Base-by-base conservation (phyloP, 129 eudicot genomes). In the Flaveria sonorensis region DNA sequence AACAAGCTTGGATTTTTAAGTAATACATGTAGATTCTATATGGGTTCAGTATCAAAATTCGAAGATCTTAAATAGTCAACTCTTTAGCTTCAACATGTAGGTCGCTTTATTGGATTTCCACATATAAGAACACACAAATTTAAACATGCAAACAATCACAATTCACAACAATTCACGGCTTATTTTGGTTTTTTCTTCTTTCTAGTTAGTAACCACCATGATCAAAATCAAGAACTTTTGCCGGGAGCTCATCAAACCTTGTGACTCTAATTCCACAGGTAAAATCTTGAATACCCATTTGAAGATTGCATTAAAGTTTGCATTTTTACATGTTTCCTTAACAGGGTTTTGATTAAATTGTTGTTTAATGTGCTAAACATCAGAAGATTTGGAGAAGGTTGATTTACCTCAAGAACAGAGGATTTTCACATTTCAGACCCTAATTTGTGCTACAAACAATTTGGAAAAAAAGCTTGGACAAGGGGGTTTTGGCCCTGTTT, bases 401-500 rank as follows among this genome's bases (percentile, higher is more conserved):
- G 92, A 83, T 56, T 88, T 79, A 32, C 82, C 82, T 61, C 87
- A 85, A 79, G 95, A 91, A 73, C 95, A 89, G 83, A 91, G 85
- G 81, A 67, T 71, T 15, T 85, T 89, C 77, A 32, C 80, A 19
- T 87, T 85, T 72, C 79, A 89, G 71, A 64, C 85, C 72, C 76
- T 91, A 65, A 86, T 82, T 80, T 70, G 77, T 39, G 97, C 97
- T 2, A 89, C 97, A 69, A 85, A 78, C 53, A 81, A 89, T 80
- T 89, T 91, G 75, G 76, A 79, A 57, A 77, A 75, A 52, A 91
- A 91, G 84, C 97, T 91, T 52, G 97, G 97, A 19, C 84, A 91
- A 91, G 97, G 97, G 1, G 95, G 97, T 45, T 89, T 91, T 85
- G 95, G 97, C 36, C 95, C 97, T 48, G 97, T 91, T 79, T 91